phyloP scores from a whole-genome alignment of 202 grass and related monocot species.

The Panicum virgatum region DNA sequence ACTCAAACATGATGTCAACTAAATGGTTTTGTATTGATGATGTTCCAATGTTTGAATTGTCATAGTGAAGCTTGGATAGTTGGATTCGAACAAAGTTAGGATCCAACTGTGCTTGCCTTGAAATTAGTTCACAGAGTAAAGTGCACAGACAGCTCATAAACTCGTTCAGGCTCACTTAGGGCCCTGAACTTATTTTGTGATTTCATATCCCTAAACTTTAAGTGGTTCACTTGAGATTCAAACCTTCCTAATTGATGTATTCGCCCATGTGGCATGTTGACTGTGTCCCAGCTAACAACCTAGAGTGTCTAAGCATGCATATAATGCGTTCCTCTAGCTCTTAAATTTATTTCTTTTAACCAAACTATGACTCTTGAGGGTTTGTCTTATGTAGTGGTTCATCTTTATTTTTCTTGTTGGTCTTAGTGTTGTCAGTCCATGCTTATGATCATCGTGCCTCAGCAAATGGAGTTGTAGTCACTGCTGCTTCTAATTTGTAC shows the following conservation, averaged over 20 bases:
- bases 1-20: not conserved
- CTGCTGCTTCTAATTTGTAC: constrained; percentile 1
- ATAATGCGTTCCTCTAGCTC: not conserved
- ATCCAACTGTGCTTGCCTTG: not conserved
- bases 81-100: not conserved
- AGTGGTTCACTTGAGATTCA: not conserved
- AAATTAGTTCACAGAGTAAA: not conserved
- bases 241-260: not conserved
- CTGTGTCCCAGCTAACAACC: not conserved
- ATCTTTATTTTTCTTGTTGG: constrained; percentile 9
- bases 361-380: not conserved
- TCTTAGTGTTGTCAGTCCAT: not conserved
- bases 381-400: not conserved
- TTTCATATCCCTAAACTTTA: not conserved
- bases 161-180: not conserved
- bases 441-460: not conserved
- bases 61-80: not conserved
- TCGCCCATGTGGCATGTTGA: not conserved
- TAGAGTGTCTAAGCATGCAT: not conserved
- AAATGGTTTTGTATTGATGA: not conserved
- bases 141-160: not conserved
- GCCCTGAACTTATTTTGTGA: not conserved
- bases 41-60: not conserved
- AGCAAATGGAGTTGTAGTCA: not conserved
- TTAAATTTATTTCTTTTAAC: not conserved